Conservation (phyloP, 768 basidiomycete species). For the Boletus rubroflammeus region DNA sequence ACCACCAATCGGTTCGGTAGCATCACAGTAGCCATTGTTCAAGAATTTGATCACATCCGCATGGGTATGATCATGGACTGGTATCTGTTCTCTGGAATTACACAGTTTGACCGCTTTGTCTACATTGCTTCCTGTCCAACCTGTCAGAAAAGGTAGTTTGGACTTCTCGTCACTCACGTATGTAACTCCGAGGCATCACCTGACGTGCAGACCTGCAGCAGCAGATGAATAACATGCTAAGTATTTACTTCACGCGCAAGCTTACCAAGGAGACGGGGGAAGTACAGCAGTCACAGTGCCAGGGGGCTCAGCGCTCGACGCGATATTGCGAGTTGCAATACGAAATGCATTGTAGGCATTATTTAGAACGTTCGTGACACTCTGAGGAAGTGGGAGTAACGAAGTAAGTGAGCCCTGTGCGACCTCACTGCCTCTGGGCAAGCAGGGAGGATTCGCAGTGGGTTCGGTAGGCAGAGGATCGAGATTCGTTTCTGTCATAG, state of each 20-base stretch:
- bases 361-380: background rate
- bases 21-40: slow-evolving; percentile 74
- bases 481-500: background rate
- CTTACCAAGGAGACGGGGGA: background rate
- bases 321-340: background rate
- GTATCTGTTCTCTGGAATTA: background rate
- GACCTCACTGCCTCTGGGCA: no score
- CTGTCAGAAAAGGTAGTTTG: background rate
- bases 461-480: background rate
- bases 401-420: no score
- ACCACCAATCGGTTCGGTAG: slow-evolving; percentile 55
- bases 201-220: slow-evolving; percentile 1
- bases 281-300: background rate
- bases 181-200: slow-evolving; percentile 36
- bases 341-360: background rate
- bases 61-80: slow-evolving; percentile 46
- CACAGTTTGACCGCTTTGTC: background rate
- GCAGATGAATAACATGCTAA: background rate
- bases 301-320: background rate
- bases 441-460: background rate
- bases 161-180: slow-evolving; percentile 29
- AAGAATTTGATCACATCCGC: slow-evolving; percentile 62
- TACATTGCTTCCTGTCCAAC: background rate
- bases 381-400: background rate
- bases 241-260: background rate